phyloP scores from a whole-genome alignment of 2,329 filamentous ascomycete genomes.

The Curvularia sp. region DNA sequence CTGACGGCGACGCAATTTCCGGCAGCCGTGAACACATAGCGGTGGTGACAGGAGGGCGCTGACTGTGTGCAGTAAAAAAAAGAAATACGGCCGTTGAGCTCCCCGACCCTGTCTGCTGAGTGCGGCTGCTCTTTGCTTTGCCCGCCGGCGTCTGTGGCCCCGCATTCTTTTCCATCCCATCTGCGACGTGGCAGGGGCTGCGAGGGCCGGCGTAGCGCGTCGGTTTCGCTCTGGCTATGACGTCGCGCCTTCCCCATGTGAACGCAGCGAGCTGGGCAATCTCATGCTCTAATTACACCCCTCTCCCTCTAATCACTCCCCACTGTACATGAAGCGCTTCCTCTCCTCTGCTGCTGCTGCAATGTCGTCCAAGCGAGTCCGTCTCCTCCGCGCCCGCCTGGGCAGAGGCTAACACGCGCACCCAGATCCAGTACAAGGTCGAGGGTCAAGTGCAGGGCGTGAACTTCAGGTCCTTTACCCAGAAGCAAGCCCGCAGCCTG shows the following conservation, averaged over 20 bases:
- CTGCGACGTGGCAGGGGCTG: slow-evolving; percentile 6
- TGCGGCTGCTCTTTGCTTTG: neutral
- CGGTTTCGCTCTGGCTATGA: slow-evolving; percentile 15
- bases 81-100: slow-evolving; percentile 9
- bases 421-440: slow-evolving; percentile 57
- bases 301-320: neutral
- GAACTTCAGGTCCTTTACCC: slow-evolving; percentile 58
- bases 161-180: slow-evolving; percentile 18
- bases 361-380: slow-evolving; percentile 47
- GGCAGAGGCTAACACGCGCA: slow-evolving; percentile 26
- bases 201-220: slow-evolving; percentile 7
- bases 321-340: slow-evolving; percentile 31
- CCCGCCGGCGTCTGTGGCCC: slow-evolving; percentile 10
- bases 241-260: slow-evolving; percentile 8
- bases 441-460: slow-evolving; percentile 59
- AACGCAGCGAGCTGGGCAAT: neutral
- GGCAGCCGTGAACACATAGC: slow-evolving; percentile 14
- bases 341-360: slow-evolving; percentile 37
- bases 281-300: neutral
- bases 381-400: slow-evolving; percentile 19
- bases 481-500: slow-evolving; percentile 53
- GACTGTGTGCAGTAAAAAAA: slow-evolving; percentile 5
- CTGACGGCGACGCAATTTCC: slow-evolving; percentile 16
- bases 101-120: neutral
- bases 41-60: slow-evolving; percentile 6